Evolutionary conservation across 257 asterid species (phyloP).

Genomic region (Gentiana macrophylla): DNA sequence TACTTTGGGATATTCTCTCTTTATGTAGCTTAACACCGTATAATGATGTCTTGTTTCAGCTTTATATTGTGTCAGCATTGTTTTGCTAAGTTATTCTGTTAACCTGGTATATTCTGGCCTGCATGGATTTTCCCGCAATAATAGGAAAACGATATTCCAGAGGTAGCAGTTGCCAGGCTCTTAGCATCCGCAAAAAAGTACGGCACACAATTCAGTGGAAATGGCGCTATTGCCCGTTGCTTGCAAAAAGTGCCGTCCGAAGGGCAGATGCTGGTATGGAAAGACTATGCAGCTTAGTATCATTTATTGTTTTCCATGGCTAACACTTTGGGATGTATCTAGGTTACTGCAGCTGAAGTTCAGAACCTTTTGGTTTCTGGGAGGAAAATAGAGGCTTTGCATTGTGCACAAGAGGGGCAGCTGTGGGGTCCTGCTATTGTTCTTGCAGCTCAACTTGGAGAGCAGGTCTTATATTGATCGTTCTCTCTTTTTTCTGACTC

Average conservation of each 20-base stretch:
- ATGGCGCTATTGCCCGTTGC: conserved; percentile 54
- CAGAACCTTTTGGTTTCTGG: conserved; percentile 92
- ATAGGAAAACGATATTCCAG: conserved; percentile 85
- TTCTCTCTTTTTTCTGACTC: background rate
- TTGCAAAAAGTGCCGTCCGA: conserved; percentile 82
- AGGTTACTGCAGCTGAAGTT: conserved; percentile 83
- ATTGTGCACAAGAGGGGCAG: conserved; percentile 92
- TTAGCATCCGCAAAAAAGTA: conserved; percentile 66
- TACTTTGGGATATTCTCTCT: no score
- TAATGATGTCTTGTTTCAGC: background rate
- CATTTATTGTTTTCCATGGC: background rate
- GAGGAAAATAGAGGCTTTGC: conserved; percentile 86
- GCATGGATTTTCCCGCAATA: conserved; percentile 6
- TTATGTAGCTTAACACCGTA: background rate
- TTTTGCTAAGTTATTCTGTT: no score
- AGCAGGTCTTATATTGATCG: conserved; percentile 38
- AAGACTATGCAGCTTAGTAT: background rate
- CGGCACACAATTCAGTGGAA: conserved; percentile 36
- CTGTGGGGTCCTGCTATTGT: conserved; percentile 98
- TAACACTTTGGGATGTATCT: conserved; percentile 7
- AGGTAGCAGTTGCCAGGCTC: conserved; percentile 73
- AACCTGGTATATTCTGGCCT: background rate
- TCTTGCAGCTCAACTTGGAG: conserved; percentile 96
- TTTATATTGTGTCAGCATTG: no score
- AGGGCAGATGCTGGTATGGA: conserved; percentile 70